Percentiles rank a stretch among this genome's conserved stretches.
phyloP scores from a whole-genome alignment of 2,329 filamentous ascomycete species.

The Aspergillus proliferans region DNA sequence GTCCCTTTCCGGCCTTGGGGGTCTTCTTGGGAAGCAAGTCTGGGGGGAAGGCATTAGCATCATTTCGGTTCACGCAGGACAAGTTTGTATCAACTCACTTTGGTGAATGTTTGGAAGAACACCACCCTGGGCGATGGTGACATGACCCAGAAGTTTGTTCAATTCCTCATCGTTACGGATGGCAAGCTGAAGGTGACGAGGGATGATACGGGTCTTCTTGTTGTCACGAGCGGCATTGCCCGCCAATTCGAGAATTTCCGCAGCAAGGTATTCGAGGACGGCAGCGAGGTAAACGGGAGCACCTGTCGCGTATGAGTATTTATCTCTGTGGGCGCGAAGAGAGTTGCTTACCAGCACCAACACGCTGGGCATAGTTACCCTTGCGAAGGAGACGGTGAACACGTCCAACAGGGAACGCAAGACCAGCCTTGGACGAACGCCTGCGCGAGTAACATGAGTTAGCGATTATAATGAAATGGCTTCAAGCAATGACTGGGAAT shows the following conservation, averaged over 20 bases:
- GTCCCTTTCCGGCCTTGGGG: slow-evolving; percentile 83
- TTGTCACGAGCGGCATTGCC: slow-evolving; percentile 98
- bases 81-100: slow-evolving; percentile 56
- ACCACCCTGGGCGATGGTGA: slow-evolving; percentile 96
- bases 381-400: slow-evolving; percentile 98
- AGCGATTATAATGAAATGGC: slow-evolving; percentile 3
- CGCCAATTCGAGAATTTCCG: slow-evolving; percentile 97
- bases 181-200: slow-evolving; percentile 95
- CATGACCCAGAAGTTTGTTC: slow-evolving; percentile 96
- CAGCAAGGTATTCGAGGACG: slow-evolving; percentile 96
- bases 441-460: slow-evolving; percentile 43
- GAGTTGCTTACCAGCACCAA: slow-evolving; percentile 70
- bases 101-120: slow-evolving; percentile 95
- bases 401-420: slow-evolving; percentile 98
- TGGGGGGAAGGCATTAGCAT: slow-evolving; percentile 33
- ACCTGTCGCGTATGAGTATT: slow-evolving; percentile 36
- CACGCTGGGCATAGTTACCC: slow-evolving; percentile 99
- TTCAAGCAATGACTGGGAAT: not conserved
- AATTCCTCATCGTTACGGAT: slow-evolving; percentile 99
- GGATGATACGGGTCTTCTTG: slow-evolving; percentile 99
- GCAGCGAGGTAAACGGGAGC: slow-evolving; percentile 95
- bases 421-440: slow-evolving; percentile 97
- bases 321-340: not conserved
- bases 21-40: slow-evolving; percentile 99
- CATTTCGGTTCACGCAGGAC: not conserved